Conservation (phyloP, 1,284 basidiomycete species). For the Cryptococcus sp. region DNA sequence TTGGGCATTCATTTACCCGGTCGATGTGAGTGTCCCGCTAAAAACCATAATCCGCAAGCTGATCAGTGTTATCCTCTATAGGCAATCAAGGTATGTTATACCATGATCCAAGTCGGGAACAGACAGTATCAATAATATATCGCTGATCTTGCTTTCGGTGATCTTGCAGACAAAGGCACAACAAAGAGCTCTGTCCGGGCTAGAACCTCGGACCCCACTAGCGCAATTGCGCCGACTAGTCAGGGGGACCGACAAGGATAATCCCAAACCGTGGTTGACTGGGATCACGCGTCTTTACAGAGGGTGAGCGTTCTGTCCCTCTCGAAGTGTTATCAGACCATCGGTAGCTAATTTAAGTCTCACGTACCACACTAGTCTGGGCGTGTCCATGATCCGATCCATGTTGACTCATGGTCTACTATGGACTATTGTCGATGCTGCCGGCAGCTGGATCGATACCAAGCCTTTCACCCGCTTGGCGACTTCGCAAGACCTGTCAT, state of each 20-base stretch:
- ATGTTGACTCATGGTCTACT: slow-evolving; percentile 54
- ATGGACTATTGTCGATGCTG: slow-evolving; percentile 53
- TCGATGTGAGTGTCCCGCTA: slow-evolving; percentile 46
- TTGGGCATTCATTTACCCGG: slow-evolving; percentile 54
- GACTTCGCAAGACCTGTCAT: not conserved
- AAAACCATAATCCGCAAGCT: not conserved
- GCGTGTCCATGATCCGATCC: slow-evolving; percentile 51
- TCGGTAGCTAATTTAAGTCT: not conserved
- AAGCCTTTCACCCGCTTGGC: slow-evolving; percentile 39
- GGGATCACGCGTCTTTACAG: slow-evolving; percentile 50
- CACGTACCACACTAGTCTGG: slow-evolving; percentile 33
- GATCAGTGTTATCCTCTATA: slow-evolving; percentile 9
- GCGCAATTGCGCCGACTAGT: slow-evolving; percentile 49
- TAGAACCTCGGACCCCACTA: slow-evolving; percentile 42
- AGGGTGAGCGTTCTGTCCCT: slow-evolving; percentile 29
- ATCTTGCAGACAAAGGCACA: slow-evolving; percentile 49
- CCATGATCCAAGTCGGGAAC: not conserved
- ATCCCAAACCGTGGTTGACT: slow-evolving; percentile 47
- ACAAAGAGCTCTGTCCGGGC: slow-evolving; percentile 48
- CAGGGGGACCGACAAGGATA: slow-evolving; percentile 43
- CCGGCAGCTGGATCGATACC: slow-evolving; percentile 47
- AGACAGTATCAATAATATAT: no score
- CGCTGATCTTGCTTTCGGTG: no score
- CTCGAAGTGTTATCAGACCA: not conserved
- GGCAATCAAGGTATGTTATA: slow-evolving; percentile 46